Percentiles rank a stretch among this genome's conserved stretches.
These are phyloP conservation scores for Lipomyces oligophaga DNA, from an alignment of 805 yeast genomes.

Conservation along the genomic window DNA sequence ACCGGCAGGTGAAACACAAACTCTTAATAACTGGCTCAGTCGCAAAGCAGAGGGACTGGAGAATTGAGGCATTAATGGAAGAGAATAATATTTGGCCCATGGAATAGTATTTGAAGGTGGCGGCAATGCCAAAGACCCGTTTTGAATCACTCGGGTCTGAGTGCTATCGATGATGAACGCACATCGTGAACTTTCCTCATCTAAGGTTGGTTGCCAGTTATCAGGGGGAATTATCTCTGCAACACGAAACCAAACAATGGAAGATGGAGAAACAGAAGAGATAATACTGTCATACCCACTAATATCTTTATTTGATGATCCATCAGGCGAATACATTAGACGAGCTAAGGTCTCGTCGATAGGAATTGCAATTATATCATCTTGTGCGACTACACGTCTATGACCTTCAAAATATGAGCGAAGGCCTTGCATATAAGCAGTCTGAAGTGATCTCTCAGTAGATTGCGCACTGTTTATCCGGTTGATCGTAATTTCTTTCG, in stretches of 20 bases:
- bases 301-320: slow-evolving; percentile 15
- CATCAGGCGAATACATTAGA: slow-evolving; percentile 41
- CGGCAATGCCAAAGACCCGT: slow-evolving; percentile 48
- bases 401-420: slow-evolving; percentile 57
- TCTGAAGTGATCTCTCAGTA: slow-evolving; percentile 59
- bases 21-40: slow-evolving; percentile 7
- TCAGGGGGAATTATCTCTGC: slow-evolving; percentile 42
- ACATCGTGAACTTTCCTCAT: background rate
- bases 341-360: slow-evolving; percentile 66
- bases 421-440: slow-evolving; percentile 56
- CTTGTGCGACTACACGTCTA: slow-evolving; percentile 56
- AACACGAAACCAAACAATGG: slow-evolving; percentile 82
- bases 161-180: slow-evolving; percentile 58
- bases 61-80: slow-evolving; percentile 35
- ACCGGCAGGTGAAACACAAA: slow-evolving; percentile 42
- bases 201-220: slow-evolving; percentile 29
- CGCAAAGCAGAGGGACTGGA: background rate
- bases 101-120: slow-evolving; percentile 23
- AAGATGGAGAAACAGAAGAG: slow-evolving; percentile 63
- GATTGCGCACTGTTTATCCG: slow-evolving; percentile 68
- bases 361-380: slow-evolving; percentile 72
- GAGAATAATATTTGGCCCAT: slow-evolving; percentile 32
- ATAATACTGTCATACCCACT: slow-evolving; percentile 15
- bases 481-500: slow-evolving; percentile 61
- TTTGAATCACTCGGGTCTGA: slow-evolving; percentile 64